A percentile compares a stretch with the other conserved stretches of the same genome.
Evolutionary conservation across 441 rosid species (phyloP).

Genomic region (Arabidopsis lyrata): DNA sequence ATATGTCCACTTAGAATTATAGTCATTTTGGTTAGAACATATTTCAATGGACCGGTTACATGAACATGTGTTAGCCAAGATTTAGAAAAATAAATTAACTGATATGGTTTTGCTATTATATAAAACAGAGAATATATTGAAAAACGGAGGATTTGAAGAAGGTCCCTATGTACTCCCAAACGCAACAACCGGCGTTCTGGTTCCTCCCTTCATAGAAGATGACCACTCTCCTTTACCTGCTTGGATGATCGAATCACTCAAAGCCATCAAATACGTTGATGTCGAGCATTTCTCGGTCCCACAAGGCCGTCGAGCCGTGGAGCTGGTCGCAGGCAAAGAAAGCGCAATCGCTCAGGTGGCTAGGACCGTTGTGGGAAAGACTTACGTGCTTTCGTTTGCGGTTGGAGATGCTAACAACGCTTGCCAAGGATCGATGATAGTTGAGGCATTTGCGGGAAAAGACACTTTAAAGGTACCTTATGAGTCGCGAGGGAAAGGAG

Average conservation of each 20-base stretch:
- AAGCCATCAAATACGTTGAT: constrained; percentile 89
- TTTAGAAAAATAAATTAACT: background rate
- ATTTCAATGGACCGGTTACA: background rate
- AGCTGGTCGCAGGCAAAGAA: constrained; percentile 73
- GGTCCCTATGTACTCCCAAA: constrained; percentile 82
- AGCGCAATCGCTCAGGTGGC: constrained; percentile 70
- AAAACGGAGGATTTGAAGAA: constrained; percentile 83
- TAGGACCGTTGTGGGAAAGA: constrained; percentile 56
- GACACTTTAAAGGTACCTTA: constrained; percentile 64
- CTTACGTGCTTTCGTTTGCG: constrained; percentile 57
- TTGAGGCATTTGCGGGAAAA: constrained; percentile 67
- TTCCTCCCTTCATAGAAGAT: constrained; percentile 92
- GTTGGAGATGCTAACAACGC: constrained; percentile 73
- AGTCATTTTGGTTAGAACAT: background rate
- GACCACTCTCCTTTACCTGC: constrained; percentile 82
- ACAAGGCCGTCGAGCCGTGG: constrained; percentile 61
- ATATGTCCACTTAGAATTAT: background rate
- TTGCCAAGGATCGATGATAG: constrained; percentile 64
- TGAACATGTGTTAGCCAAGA: background rate
- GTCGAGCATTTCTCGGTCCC: constrained; percentile 63
- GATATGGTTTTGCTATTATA: background rate
- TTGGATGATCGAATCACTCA: constrained; percentile 87
- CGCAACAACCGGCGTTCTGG: constrained; percentile 79
- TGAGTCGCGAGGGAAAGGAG: constrained; percentile 63
- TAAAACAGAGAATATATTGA: constrained; percentile 68